phyloP scores from a whole-genome alignment of 257 asterid species.

The Solanum peruvianum region DNA sequence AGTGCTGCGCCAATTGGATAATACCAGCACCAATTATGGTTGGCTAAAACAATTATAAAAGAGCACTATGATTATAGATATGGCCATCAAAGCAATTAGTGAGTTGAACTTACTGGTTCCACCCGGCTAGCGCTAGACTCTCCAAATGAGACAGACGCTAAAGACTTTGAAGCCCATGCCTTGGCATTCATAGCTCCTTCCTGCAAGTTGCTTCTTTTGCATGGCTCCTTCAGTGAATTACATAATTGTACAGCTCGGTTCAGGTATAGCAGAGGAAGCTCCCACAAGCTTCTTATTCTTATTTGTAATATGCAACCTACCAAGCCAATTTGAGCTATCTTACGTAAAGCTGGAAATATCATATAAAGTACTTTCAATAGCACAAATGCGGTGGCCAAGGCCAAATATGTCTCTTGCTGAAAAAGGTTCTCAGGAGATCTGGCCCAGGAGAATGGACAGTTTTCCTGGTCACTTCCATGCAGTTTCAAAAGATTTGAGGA shows the following conservation, averaged over 20 bases:
- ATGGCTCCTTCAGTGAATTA: slow-evolving; percentile 49
- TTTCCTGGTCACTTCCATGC: slow-evolving; percentile 22
- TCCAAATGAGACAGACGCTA: slow-evolving; percentile 66
- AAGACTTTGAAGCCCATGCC: slow-evolving; percentile 83
- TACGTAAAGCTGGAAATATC: slow-evolving; percentile 32
- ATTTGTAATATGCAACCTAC: slow-evolving; percentile 31
- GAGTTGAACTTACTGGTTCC: slow-evolving; percentile 18
- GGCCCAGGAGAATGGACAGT: slow-evolving; percentile 78
- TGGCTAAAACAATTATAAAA: slow-evolving; percentile 10
- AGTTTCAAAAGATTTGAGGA: slow-evolving; percentile 19
- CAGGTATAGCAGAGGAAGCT: slow-evolving; percentile 32
- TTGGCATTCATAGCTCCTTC: slow-evolving; percentile 80
- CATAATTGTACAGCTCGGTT: slow-evolving; percentile 42
- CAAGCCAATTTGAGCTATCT: slow-evolving; percentile 36
- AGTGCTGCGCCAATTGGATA: slow-evolving; percentile 6
- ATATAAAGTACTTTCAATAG: slow-evolving; percentile 37
- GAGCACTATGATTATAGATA: not conserved
- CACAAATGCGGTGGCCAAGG: slow-evolving; percentile 60
- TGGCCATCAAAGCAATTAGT: slow-evolving; percentile 6
- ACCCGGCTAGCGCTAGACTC: slow-evolving; percentile 48
- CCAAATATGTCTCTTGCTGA: slow-evolving; percentile 61
- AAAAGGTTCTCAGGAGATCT: slow-evolving; percentile 66
- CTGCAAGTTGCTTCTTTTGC: slow-evolving; percentile 67
- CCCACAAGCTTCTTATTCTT: slow-evolving; percentile 47
- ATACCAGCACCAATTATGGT: slow-evolving; percentile 6